These are phyloP conservation scores for Corchorus olitorius DNA, from an alignment of 345 rosid genomes.

Conservation along the genomic window DNA sequence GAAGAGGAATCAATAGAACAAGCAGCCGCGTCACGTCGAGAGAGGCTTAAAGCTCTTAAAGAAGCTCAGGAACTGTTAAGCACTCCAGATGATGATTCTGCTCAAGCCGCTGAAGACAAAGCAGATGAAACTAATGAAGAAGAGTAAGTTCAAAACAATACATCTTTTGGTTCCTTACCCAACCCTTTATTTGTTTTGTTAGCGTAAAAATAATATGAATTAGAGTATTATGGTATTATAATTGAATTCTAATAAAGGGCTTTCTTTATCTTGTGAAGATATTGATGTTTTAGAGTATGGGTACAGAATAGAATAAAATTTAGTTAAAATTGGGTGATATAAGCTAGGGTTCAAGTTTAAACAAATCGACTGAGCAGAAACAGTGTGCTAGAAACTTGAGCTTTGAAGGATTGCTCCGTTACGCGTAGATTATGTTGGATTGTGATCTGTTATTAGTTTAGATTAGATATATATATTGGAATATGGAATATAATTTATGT, in stretches of 20 bases:
- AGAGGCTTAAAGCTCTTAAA: conserved; percentile 76
- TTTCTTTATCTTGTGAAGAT: neutral
- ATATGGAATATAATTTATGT: neutral
- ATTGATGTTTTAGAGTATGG: neutral
- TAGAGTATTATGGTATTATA: no score
- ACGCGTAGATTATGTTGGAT: conserved; percentile 1
- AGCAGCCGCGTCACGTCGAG: conserved; percentile 69
- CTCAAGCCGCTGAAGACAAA: conserved; percentile 32
- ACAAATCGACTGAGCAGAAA: neutral
- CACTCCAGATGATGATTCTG: conserved; percentile 47
- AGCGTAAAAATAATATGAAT: neutral
- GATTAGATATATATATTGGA: neutral
- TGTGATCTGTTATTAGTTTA: neutral
- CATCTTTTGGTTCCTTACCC: neutral
- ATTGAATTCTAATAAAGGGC: neutral
- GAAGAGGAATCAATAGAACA: conserved; percentile 74
- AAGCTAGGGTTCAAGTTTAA: conserved; percentile 4
- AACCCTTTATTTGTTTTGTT: neutral
- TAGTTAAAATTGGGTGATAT: neutral
- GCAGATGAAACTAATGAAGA: conserved; percentile 36
- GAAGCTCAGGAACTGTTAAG: conserved; percentile 69
- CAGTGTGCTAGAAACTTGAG: neutral
- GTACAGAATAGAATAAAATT: neutral
- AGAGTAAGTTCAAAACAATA: conserved; percentile 23
- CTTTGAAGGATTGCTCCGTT: neutral